Conservation (phyloP, 2,329 filamentous ascomycete genomes). For the Calonectria pseudoturangicola region DNA sequence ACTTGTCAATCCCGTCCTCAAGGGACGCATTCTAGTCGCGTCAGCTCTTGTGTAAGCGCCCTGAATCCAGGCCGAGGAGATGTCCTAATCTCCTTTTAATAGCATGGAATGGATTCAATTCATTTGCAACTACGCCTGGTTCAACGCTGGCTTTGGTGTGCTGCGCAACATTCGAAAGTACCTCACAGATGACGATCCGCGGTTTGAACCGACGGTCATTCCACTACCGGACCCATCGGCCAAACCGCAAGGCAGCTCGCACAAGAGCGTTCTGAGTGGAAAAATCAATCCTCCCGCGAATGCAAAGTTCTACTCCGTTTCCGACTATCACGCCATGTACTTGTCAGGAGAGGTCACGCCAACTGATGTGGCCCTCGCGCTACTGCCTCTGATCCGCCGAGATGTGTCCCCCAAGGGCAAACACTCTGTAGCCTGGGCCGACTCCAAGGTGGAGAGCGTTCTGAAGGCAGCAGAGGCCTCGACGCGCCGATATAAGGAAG, state of each 20-base stretch:
- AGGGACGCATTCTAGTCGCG: constrained; percentile 27
- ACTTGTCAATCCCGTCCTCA: constrained; percentile 36
- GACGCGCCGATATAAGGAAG: constrained; percentile 69
- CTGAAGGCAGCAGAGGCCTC: constrained; percentile 66
- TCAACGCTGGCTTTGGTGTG: constrained; percentile 77
- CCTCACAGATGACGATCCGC: constrained; percentile 70
- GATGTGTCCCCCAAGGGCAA: constrained; percentile 60
- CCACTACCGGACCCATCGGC: constrained; percentile 60
- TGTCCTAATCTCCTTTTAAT: not conserved
- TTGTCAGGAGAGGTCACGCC: constrained; percentile 67
- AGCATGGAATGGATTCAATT: constrained; percentile 54
- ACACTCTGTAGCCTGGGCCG: constrained; percentile 67
- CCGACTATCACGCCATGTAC: constrained; percentile 67
- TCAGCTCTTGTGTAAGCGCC: constrained; percentile 32
- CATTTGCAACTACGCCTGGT: constrained; percentile 65
- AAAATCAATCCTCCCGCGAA: constrained; percentile 61
- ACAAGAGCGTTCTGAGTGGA: not conserved
- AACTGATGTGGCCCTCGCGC: constrained; percentile 64
- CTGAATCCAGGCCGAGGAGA: not conserved
- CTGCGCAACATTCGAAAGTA: constrained; percentile 72
- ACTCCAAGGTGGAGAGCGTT: constrained; percentile 64
- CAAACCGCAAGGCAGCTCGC: constrained; percentile 33
- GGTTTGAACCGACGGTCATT: constrained; percentile 67
- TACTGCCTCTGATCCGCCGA: constrained; percentile 67
- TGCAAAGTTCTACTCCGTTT: constrained; percentile 60